A percentile compares a stretch with the other conserved stretches of the same genome.
phyloP scores from a whole-genome alignment of 129 eudicot species.

The Flaveria sonorensis region DNA sequence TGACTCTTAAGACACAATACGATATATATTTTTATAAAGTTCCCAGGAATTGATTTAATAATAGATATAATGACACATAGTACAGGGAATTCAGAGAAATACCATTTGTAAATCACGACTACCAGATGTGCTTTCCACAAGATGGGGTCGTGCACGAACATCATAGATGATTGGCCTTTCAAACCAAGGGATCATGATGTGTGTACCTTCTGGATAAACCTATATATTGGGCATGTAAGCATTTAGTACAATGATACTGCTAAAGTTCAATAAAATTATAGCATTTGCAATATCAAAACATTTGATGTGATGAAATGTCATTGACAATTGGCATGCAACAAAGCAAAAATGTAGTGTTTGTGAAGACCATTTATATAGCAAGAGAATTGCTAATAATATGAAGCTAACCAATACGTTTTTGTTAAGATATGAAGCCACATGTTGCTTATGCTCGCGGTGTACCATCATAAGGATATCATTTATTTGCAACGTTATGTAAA shows the following conservation, averaged over 20 bases:
- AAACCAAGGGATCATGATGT: constrained; percentile 52
- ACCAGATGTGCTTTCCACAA: constrained; percentile 47
- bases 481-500: background rate
- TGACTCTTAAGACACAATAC: background rate
- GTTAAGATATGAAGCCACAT: background rate
- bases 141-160: constrained; percentile 56
- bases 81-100: constrained; percentile 2
- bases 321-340: background rate
- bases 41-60: background rate
- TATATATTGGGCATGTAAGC: constrained; percentile 20
- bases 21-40: background rate
- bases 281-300: background rate
- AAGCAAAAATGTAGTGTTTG: constrained; percentile 7
- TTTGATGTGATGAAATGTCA: background rate
- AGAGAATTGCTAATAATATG: background rate
- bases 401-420: background rate
- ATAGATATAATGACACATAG: background rate
- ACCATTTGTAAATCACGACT: constrained; percentile 57
- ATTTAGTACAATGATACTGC: background rate
- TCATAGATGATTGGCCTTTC: constrained; percentile 50
- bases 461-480: background rate
- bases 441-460: background rate
- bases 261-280: background rate
- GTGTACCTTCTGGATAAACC: constrained; percentile 54
- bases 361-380: background rate